Evolutionary conservation across 805 yeast species (phyloP), one percentile per base, ranked within the genome.

Genomic region (Metschnikowia sp.): DNA sequence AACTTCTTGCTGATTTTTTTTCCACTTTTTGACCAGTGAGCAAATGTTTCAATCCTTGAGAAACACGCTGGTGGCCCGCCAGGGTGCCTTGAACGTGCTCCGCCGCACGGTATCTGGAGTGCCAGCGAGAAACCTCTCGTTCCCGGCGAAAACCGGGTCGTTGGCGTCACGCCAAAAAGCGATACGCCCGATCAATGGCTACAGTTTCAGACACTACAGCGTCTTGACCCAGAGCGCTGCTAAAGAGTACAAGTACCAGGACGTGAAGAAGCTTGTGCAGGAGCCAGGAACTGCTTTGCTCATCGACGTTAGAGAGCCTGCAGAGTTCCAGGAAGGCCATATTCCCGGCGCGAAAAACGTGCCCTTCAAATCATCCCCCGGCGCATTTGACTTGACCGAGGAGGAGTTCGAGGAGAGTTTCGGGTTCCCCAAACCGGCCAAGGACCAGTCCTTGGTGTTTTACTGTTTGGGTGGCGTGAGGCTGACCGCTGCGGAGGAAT

Each of bases 401-500:
- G 96, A 87, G 45, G 96, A 88, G 55, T 92, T 94, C 60, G 77
- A 81, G 58, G 87, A 86, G 33, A 74, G 80, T 40, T 89, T 91
- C 70, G 92, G 95, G 11, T 83, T 90, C 60, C 75, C 74, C 11
- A 92, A 92, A 71, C 99, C 99, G 3, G 57, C 69, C 7, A 66
- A 72, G 40, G 83, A 82, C 42, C 80, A 86, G 61, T 87, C 88
- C 55, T 74, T 92, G 62, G 79, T 92, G 36, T 91, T 92, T 69
- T 91, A 91, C 70, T 92, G 99, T 69, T 80, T 86, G 41, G 96
- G 87, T 8, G 99, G 99, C 47, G 86, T 90, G 40, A 83, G 99
- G 73, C 85, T 95, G 22, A 77, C 88, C 39, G 88, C 89, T 52
- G 91, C 97, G 37, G 96, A 89, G 63, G 96, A 88, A 62, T 75